Evolutionary conservation across 164 flowering plant genomes (phyloP).

Genomic region (Nymphaea colorata): DNA sequence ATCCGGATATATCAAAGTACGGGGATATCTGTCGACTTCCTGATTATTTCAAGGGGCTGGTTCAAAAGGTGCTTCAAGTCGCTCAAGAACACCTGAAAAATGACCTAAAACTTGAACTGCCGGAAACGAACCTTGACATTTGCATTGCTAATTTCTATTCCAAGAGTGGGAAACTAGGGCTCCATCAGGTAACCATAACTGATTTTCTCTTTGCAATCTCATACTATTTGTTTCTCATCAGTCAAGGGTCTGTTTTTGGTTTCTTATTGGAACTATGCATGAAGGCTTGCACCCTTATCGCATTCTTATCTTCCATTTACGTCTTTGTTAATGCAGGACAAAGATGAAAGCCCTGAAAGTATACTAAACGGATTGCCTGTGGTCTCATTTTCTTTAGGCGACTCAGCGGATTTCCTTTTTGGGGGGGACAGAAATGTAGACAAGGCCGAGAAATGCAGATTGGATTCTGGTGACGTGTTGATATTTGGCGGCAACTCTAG

Average conservation of each 20-base stretch:
- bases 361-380: slow-evolving; percentile 53
- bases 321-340: slow-evolving; percentile 33
- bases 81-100: slow-evolving; percentile 25
- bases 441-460: slow-evolving; percentile 35
- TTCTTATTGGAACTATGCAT: too few relatives aligned
- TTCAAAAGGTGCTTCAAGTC: slow-evolving; percentile 31
- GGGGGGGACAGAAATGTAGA: slow-evolving; percentile 40
- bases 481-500: slow-evolving; percentile 87
- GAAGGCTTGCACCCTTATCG: too few relatives aligned
- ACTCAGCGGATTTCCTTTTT: slow-evolving; percentile 63
- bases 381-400: slow-evolving; percentile 86
- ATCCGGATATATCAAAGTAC: slow-evolving; percentile 32
- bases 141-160: slow-evolving; percentile 76
- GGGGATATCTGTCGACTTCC: slow-evolving; percentile 37
- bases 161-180: slow-evolving; percentile 54
- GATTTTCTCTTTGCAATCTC: too few relatives aligned
- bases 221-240: too few relatives aligned
- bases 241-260: too few relatives aligned
- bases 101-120: too few relatives aligned
- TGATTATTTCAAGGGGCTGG: slow-evolving; percentile 28
- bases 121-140: slow-evolving; percentile 35
- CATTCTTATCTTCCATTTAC: too few relatives aligned
- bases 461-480: slow-evolving; percentile 80
- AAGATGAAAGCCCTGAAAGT: slow-evolving; percentile 56
- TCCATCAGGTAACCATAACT: slow-evolving; percentile 50